Evolutionary conservation across 2,329 filamentous ascomycete genomes (phyloP).

Genomic region (Coccinonectria pachysandricola): DNA sequence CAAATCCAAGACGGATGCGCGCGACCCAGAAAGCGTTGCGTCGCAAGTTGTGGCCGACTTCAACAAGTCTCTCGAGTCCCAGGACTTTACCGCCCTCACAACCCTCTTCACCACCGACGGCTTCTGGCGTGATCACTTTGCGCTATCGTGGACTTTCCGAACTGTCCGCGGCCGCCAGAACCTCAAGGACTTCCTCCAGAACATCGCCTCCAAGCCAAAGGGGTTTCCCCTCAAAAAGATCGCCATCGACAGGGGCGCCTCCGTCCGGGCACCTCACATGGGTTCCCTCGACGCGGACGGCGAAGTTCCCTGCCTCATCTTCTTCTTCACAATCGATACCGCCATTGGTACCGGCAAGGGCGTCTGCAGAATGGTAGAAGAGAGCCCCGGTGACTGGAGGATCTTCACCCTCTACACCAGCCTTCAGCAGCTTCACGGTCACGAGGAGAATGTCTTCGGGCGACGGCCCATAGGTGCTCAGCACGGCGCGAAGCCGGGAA

Average conservation of each 20-base stretch:
- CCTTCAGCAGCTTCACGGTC: slow-evolving; percentile 41
- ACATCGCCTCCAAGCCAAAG: slow-evolving; percentile 20
- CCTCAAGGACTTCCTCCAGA: slow-evolving; percentile 30
- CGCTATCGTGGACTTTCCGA: slow-evolving; percentile 45
- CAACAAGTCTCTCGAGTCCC: slow-evolving; percentile 28
- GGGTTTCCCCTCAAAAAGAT: slow-evolving; percentile 33
- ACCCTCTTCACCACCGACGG: slow-evolving; percentile 26
- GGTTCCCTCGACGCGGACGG: slow-evolving; percentile 38
- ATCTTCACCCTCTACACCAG: slow-evolving; percentile 54
- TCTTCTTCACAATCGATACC: slow-evolving; percentile 45
- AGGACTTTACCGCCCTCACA: slow-evolving; percentile 24
- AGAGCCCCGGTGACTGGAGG: slow-evolving; percentile 41
- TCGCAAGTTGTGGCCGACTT: slow-evolving; percentile 12
- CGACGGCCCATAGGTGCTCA: slow-evolving; percentile 45
- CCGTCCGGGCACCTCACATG: slow-evolving; percentile 32
- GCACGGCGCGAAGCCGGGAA: slow-evolving; percentile 39
- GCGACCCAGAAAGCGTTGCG: not conserved
- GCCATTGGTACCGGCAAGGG: slow-evolving; percentile 45
- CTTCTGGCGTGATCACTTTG: slow-evolving; percentile 50
- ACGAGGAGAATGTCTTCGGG: slow-evolving; percentile 37
- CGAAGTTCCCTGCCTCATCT: slow-evolving; percentile 42
- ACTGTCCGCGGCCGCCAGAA: slow-evolving; percentile 34
- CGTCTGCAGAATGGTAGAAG: slow-evolving; percentile 39
- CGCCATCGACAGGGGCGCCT: slow-evolving; percentile 33
- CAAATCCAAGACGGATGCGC: not conserved